A percentile compares a stretch with the other conserved stretches of the same genome.
Evolutionary conservation across 441 rosid species (phyloP).

Genomic region (California macrophylla): DNA sequence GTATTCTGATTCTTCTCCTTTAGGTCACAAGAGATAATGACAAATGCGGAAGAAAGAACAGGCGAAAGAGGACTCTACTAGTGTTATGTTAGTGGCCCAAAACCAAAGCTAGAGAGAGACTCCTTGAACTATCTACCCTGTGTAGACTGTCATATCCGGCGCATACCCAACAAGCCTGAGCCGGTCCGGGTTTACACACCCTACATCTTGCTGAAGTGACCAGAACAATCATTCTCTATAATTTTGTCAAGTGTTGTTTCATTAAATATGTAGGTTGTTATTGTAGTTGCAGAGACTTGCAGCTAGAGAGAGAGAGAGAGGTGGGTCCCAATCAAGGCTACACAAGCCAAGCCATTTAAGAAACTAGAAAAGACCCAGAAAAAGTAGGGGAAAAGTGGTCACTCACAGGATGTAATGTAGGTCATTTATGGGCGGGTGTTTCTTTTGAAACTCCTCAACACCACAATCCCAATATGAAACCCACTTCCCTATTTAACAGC

Average conservation of each 20-base stretch:
- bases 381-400: constrained; percentile 23
- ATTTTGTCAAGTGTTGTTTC: not conserved
- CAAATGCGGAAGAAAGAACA: not conserved
- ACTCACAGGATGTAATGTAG: constrained; percentile 38
- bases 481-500: constrained; percentile 44
- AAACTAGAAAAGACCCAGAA: not conserved
- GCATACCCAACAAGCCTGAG: no score
- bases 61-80: not conserved
- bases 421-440: constrained; percentile 23
- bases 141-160: no score
- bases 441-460: not conserved
- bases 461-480: constrained; percentile 25
- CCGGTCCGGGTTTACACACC: no score
- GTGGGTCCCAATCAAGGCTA: not conserved
- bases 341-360: not conserved
- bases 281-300: not conserved
- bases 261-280: not conserved
- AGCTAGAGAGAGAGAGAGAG: not conserved
- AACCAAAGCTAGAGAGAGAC: not conserved
- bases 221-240: not conserved
- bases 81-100: not conserved
- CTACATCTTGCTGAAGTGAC: not conserved
- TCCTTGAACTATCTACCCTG: no score
- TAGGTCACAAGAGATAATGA: not conserved
- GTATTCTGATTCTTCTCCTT: not conserved